Conservation (phyloP, 2,329 filamentous ascomycete genomes). For the Dryadomyces sulphureus region DNA sequence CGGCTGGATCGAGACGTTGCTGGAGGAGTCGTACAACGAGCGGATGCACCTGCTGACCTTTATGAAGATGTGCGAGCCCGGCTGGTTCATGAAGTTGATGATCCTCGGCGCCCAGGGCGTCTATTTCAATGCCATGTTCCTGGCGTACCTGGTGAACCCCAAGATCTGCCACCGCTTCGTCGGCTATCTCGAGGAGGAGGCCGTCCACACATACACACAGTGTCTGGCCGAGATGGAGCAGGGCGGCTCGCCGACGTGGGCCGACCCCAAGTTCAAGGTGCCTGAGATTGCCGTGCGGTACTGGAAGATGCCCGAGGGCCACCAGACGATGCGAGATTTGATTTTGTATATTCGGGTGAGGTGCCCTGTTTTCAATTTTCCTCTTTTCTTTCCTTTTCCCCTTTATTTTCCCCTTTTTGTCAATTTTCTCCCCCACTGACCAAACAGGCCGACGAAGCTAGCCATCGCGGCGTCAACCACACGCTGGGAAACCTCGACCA, state of each 20-base stretch:
- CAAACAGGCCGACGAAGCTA: slow-evolving; percentile 43
- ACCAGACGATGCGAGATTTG: slow-evolving; percentile 71
- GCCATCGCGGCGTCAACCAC: slow-evolving; percentile 90
- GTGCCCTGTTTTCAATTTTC: background rate
- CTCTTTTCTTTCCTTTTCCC: background rate
- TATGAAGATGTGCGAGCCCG: slow-evolving; percentile 67
- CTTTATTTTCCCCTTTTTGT: background rate
- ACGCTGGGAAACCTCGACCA: slow-evolving; percentile 82
- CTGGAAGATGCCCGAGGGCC: slow-evolving; percentile 83
- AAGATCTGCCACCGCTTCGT: slow-evolving; percentile 89
- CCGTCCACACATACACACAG: slow-evolving; percentile 86
- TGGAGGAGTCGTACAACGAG: slow-evolving; percentile 86
- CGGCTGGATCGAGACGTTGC: slow-evolving; percentile 86
- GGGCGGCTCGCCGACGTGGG: slow-evolving; percentile 74
- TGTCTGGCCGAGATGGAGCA: slow-evolving; percentile 76
- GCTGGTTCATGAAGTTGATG: slow-evolving; percentile 75
- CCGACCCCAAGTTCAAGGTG: slow-evolving; percentile 50
- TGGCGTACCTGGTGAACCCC: slow-evolving; percentile 75
- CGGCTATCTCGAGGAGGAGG: slow-evolving; percentile 93
- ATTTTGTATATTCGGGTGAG: slow-evolving; percentile 82
- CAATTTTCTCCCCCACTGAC: background rate
- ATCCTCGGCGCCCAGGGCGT: slow-evolving; percentile 87
- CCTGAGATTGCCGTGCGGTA: slow-evolving; percentile 85
- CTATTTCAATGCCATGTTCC: slow-evolving; percentile 90
- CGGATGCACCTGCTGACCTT: slow-evolving; percentile 83